Conservation (phyloP, 169 alveolate genomes). For the Theileria sp. region DNA sequence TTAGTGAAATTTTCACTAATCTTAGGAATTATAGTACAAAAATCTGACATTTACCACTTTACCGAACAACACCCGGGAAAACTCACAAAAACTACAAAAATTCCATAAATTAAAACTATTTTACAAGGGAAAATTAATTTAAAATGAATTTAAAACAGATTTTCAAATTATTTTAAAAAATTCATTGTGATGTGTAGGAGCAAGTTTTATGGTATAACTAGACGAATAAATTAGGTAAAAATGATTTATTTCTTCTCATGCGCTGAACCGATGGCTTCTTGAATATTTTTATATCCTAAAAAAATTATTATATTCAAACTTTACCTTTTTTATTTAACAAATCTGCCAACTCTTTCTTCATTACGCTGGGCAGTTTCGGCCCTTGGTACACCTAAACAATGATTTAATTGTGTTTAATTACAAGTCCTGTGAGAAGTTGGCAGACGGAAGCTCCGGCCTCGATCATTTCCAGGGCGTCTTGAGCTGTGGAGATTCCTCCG, state of each 20-base stretch:
- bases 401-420: not conserved
- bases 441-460: conserved; percentile 86
- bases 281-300: conserved; percentile 41
- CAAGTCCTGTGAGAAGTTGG: conserved; percentile 80
- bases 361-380: conserved; percentile 50
- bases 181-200: not conserved
- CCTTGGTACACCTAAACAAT: conserved; percentile 53
- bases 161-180: not conserved
- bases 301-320: no score
- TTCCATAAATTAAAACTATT: not conserved
- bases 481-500: conserved; percentile 83
- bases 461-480: conserved; percentile 80
- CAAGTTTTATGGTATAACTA: no score
- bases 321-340: conserved; percentile 35
- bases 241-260: conserved; percentile 11
- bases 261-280: conserved; percentile 60
- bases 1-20: no score
- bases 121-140: no score
- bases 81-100: not conserved
- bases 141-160: not conserved
- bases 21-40: no score
- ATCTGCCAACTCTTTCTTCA: conserved; percentile 53
- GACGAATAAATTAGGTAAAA: not conserved
- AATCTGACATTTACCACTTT: not conserved
- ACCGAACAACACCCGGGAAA: not conserved